Conservation (phyloP, 352 stramenopile genomes). For the Phytopythium oedochilum region DNA sequence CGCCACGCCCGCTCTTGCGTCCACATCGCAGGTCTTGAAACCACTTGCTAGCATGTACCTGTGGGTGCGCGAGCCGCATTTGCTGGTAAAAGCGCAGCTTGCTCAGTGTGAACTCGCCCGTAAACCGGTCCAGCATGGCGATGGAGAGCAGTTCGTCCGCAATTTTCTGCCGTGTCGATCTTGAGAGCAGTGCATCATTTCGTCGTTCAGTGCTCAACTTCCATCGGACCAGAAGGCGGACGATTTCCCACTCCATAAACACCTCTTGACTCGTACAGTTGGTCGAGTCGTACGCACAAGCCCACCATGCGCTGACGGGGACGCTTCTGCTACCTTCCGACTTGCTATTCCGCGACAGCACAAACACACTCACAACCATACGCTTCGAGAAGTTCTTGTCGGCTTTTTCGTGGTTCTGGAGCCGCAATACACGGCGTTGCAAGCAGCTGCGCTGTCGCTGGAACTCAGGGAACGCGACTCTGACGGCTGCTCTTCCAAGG, state of each 20-base stretch:
- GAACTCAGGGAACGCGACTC: slow-evolving; percentile 43
- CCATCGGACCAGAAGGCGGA: slow-evolving; percentile 40
- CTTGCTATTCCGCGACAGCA: neutral
- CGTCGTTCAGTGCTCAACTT: slow-evolving; percentile 12
- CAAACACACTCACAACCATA: slow-evolving; percentile 39
- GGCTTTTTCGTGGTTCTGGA: slow-evolving; percentile 20
- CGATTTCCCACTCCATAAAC: slow-evolving; percentile 68
- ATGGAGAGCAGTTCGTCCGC: slow-evolving; percentile 46
- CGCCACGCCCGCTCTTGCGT: slow-evolving; percentile 60
- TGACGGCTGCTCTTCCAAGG: slow-evolving; percentile 16
- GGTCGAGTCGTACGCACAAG: slow-evolving; percentile 52
- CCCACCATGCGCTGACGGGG: slow-evolving; percentile 25
- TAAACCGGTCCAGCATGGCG: slow-evolving; percentile 72
- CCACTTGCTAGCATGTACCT: slow-evolving; percentile 52
- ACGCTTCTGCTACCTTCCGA: neutral
- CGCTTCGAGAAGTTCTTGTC: slow-evolving; percentile 10
- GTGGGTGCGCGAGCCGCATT: slow-evolving; percentile 38
- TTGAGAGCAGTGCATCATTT: slow-evolving; percentile 9
- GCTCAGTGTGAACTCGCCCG: slow-evolving; percentile 53
- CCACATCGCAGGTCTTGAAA: slow-evolving; percentile 51
- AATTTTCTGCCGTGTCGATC: slow-evolving; percentile 15
- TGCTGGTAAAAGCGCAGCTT: slow-evolving; percentile 72
- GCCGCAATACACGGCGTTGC: slow-evolving; percentile 24
- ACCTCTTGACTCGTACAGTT: slow-evolving; percentile 33
- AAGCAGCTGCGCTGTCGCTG: slow-evolving; percentile 34